Evolutionary conservation across 2,329 filamentous ascomycete species (phyloP).

Genomic region (Juglanconis sp.): DNA sequence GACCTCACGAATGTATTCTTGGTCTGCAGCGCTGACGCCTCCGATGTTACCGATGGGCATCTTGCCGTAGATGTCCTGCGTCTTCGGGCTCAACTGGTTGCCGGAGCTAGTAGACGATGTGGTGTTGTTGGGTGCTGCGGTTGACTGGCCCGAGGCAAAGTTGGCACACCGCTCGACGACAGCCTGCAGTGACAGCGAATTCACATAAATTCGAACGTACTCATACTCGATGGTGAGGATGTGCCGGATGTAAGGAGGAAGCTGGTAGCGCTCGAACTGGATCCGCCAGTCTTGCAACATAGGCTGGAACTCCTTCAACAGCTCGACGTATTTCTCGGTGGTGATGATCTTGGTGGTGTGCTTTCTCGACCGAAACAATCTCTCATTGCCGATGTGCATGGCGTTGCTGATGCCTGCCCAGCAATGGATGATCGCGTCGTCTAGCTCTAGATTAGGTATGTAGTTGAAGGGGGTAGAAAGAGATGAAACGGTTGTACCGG

Average conservation of each 20-base stretch:
- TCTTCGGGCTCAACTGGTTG: slow-evolving; percentile 56
- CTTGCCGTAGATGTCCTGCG: slow-evolving; percentile 62
- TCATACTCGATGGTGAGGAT: slow-evolving; percentile 94
- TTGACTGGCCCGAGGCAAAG: slow-evolving; percentile 54
- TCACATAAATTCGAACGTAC: slow-evolving; percentile 91
- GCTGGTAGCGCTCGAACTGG: slow-evolving; percentile 75
- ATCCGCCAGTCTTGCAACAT: slow-evolving; percentile 75
- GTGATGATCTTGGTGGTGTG: slow-evolving; percentile 88
- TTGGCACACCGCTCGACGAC: slow-evolving; percentile 90
- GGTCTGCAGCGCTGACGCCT: slow-evolving; percentile 63
- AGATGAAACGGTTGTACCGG: slow-evolving; percentile 56
- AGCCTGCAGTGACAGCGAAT: slow-evolving; percentile 89
- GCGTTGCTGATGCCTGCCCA: slow-evolving; percentile 92
- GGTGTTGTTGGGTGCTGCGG: slow-evolving; percentile 31
- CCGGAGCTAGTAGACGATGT: slow-evolving; percentile 25
- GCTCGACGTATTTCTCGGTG: slow-evolving; percentile 76
- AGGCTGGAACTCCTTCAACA: slow-evolving; percentile 78
- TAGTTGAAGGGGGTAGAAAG: slow-evolving; percentile 61
- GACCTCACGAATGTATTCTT: slow-evolving; percentile 72
- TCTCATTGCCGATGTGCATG: slow-evolving; percentile 87
- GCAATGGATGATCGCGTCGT: slow-evolving; percentile 74
- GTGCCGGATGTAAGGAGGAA: slow-evolving; percentile 64
- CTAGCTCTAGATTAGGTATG: slow-evolving; percentile 63
- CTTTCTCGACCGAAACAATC: slow-evolving; percentile 81
- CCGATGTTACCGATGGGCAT: slow-evolving; percentile 62